Evolutionary conservation across 768 basidiomycete species (phyloP), one percentile per base, ranked within the genome.

Genomic region (Imleria badia): DNA sequence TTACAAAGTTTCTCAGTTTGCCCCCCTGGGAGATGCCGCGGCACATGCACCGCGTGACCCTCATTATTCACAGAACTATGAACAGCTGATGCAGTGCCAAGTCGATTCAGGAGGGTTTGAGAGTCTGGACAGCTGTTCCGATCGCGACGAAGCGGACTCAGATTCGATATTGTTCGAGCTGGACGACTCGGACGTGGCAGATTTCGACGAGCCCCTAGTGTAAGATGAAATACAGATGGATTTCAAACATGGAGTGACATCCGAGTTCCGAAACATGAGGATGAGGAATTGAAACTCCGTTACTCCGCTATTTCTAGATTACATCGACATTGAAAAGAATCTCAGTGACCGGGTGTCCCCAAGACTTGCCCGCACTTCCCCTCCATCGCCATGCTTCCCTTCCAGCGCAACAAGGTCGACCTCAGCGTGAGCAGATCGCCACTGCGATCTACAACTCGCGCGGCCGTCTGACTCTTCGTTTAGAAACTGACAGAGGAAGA

Each of bases 391-490:
- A 92, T 94, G 89, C 81, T 85, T 50, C 89, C 91, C 45, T 78
- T 79, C 55, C 82, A 81, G 74, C 87, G 87, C 72, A 94, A 95
- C 76, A 96, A 97, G 81, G 80, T 96, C 75, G 95, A 97, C 78
- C 81, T 96, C 74, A 92, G 87, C 75, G 94, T 95, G 67, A 68
- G 90, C 74, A 42, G 44, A 59, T 55, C 52, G 29, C 51, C 46
- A 14, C 40, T 5, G 14, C 35, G 31, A 34, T 35, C 26, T 26
- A 23, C 45, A 26, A 9, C 23, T 5, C 30, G n/a, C 6, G 22
- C 43, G 3, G 8, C 38, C 49, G 33, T 59, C 60, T 61, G 61
- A 59, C 55, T 30, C 2, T 39, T 26, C 34, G 17, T 58, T 22
- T 62, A 95, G 92, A 85, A 85, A 69, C 72, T 97, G 76, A 83